Evolutionary conservation across 352 stramenopile genomes (phyloP).

Genomic region (Globisporangium spinosum): DNA sequence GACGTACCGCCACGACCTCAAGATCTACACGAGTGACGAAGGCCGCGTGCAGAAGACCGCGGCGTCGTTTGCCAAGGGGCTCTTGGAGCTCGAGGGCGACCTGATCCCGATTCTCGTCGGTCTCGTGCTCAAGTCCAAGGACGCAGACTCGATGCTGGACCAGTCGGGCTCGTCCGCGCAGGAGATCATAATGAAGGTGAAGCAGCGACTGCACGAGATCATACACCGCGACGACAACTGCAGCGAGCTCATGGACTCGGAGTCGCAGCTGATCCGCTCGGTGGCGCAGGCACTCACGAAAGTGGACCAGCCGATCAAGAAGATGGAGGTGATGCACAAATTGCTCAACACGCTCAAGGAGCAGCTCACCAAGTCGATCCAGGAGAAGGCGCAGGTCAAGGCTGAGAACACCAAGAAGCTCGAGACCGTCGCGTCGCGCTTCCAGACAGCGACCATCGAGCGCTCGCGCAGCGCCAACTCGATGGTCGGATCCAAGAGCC

Average conservation of each 20-base stretch:
- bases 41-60: slow-evolving; percentile 99
- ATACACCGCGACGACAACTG: slow-evolving; percentile 84
- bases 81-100: slow-evolving; percentile 98
- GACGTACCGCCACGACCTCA: slow-evolving; percentile 99
- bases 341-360: slow-evolving; percentile 93
- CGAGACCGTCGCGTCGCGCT: slow-evolving; percentile 29
- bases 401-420: slow-evolving; percentile 45
- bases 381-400: slow-evolving; percentile 71
- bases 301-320: slow-evolving; percentile 93
- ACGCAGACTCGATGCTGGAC: slow-evolving; percentile 97
- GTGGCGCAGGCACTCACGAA: slow-evolving; percentile 71
- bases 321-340: slow-evolving; percentile 90
- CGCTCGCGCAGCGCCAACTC: slow-evolving; percentile 68
- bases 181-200: slow-evolving; percentile 88
- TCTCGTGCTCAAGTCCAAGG: slow-evolving; percentile 87
- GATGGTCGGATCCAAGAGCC: slow-evolving; percentile 30
- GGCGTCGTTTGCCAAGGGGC: slow-evolving; percentile 97
- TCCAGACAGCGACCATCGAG: slow-evolving; percentile 39
- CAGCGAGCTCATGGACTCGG: slow-evolving; percentile 68
- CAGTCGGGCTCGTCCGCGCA: slow-evolving; percentile 94
- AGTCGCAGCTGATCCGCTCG: slow-evolving; percentile 76
- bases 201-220: slow-evolving; percentile 85
- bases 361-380: slow-evolving; percentile 72
- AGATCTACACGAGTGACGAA: slow-evolving; percentile 99
- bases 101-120: slow-evolving; percentile 99